Evolutionary conservation across 2,329 filamentous ascomycete genomes (phyloP).

Genomic region (Aspergillus clavatus): DNA sequence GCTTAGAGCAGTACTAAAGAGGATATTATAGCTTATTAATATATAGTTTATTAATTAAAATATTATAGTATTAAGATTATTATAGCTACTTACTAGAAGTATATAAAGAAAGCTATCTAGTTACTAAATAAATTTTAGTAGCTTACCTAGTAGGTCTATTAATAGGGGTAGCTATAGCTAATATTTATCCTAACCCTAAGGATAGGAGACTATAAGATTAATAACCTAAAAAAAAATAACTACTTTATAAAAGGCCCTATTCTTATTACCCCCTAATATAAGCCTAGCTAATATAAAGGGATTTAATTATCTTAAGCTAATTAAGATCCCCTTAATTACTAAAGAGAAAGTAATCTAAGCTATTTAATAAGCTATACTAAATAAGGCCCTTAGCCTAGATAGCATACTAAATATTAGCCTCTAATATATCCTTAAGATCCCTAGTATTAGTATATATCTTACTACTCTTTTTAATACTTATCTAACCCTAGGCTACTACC

Average conservation of each 20-base stretch:
- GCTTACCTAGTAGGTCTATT: background rate
- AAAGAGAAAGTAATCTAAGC: constrained; percentile 3
- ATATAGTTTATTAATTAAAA: background rate
- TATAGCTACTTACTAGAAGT: too few species aligned
- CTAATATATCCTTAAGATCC: too few species aligned
- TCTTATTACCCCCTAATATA: background rate
- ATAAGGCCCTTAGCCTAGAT: constrained; percentile 10
- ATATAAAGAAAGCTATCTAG: background rate
- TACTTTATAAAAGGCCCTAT: background rate
- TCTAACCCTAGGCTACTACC: too few species aligned
- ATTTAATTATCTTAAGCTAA: background rate
- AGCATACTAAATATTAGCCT: constrained; percentile 1
- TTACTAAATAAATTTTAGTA: background rate
- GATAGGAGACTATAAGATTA: background rate
- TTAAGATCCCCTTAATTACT: constrained; percentile 2
- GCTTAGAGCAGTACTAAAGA: background rate
- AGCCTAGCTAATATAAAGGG: background rate
- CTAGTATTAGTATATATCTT: too few species aligned
- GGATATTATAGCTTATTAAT: background rate
- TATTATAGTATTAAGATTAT: background rate
- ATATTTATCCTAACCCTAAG: constrained; percentile 4
- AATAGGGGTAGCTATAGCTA: background rate
- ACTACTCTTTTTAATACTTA: too few species aligned
- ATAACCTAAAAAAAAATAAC: constrained; percentile 1
- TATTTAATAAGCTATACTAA: background rate